Evolutionary conservation across 495 filamentous ascomycete species (phyloP).

Genomic region (Neurospora terricola): DNA sequence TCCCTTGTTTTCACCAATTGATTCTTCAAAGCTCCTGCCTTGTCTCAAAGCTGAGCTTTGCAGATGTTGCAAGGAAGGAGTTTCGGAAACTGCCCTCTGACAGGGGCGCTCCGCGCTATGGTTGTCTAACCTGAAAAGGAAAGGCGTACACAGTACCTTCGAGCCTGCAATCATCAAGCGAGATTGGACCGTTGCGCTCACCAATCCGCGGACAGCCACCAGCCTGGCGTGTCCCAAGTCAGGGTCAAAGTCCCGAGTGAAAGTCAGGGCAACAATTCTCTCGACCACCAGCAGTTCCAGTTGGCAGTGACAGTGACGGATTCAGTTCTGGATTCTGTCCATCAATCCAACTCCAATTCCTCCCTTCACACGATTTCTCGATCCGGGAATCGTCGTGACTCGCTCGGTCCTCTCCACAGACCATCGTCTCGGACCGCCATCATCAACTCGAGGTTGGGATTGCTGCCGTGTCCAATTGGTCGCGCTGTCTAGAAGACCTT

Average conservation of each 20-base stretch:
- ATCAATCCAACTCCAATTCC: neutral
- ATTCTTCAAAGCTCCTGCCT: neutral
- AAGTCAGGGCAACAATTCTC: neutral
- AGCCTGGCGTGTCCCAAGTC: neutral
- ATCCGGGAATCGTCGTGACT: neutral
- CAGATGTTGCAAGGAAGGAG: neutral
- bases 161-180: slow-evolving; percentile 21
- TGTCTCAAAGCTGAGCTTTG: neutral
- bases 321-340: neutral
- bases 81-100: slow-evolving; percentile 1
- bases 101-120: slow-evolving; percentile 6
- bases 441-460: neutral
- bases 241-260: neutral
- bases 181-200: slow-evolving; percentile 22
- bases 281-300: neutral
- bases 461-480: neutral
- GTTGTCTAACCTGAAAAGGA: slow-evolving; percentile 17
- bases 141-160: slow-evolving; percentile 13
- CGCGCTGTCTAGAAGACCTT: neutral
- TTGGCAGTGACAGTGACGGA: neutral
- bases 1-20: neutral
- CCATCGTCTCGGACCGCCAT: neutral
- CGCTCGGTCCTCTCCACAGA: neutral
- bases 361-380: neutral
- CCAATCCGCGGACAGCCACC: slow-evolving; percentile 13